These are phyloP conservation scores for Solanum lignicaule DNA, from an alignment of 257 asterid species.

Conservation along the genomic window DNA sequence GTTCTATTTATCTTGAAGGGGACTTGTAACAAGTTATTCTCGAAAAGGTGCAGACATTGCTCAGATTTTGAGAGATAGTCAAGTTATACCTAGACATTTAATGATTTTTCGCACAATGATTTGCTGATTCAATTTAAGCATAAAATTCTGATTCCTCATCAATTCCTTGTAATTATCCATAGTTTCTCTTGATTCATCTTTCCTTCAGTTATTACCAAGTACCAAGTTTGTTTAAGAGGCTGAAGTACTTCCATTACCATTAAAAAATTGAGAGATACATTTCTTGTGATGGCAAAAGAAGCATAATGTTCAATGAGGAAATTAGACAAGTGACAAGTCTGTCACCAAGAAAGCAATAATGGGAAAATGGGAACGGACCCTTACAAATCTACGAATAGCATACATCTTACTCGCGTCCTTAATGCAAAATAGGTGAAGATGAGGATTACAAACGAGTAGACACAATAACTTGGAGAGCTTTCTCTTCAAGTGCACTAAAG, in stretches of 20 bases:
- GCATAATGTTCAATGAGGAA: background rate
- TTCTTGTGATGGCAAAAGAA: background rate
- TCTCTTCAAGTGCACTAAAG: background rate
- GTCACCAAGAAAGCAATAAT: background rate
- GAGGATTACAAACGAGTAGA: background rate
- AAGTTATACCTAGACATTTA: background rate
- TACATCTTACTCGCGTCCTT: background rate
- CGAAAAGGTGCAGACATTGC: background rate
- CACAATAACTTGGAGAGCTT: background rate
- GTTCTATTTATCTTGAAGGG: constrained; percentile 1
- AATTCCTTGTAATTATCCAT: background rate
- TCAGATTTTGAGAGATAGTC: background rate
- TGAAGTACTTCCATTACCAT: background rate
- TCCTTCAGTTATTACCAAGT: background rate
- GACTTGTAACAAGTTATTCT: background rate
- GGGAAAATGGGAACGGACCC: background rate
- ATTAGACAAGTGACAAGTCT: background rate
- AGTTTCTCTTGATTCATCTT: background rate
- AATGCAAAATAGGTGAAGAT: background rate
- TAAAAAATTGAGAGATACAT: background rate
- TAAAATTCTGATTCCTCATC: background rate
- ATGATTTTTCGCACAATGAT: background rate
- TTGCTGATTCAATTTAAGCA: background rate
- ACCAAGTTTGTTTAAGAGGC: background rate
- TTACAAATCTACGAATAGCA: background rate